phyloP scores from a whole-genome alignment of 176 grass and related monocot species.

The Ensete ventricosum region DNA sequence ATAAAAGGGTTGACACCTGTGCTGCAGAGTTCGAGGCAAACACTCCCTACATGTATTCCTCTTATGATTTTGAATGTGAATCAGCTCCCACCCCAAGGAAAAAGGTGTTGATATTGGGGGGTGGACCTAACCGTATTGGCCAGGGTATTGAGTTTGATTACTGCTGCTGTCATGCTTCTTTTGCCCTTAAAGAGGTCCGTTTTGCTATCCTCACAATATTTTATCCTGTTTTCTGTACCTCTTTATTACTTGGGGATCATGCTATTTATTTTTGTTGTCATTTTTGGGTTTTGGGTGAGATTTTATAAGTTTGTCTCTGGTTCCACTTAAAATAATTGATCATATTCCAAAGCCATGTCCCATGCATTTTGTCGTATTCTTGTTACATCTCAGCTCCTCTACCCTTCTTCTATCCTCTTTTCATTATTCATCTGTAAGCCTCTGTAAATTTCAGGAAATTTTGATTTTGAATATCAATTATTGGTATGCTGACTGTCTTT shows the following conservation, averaged over 20 bases:
- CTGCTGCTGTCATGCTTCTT: slow-evolving; percentile 98
- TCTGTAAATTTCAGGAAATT: not conserved
- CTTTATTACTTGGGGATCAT: not conserved
- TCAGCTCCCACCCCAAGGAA: slow-evolving; percentile 70
- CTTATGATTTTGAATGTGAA: slow-evolving; percentile 94
- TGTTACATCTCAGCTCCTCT: no score
- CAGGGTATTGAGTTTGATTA: slow-evolving; percentile 99
- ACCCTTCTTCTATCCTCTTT: no score
- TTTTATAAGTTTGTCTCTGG: no score
- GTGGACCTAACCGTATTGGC: slow-evolving; percentile 93
- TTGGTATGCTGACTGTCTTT: no score
- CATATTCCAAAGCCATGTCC: no score
- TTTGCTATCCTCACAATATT: slow-evolving; percentile 12
- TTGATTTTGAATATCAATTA: no score
- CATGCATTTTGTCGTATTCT: no score
- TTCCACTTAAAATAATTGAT: no score
- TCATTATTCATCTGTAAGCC: no score
- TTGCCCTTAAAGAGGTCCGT: slow-evolving; percentile 75
- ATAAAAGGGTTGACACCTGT: slow-evolving; percentile 97
- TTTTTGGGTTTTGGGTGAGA: no score
- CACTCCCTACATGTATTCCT: slow-evolving; percentile 98
- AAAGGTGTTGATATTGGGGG: slow-evolving; percentile 97
- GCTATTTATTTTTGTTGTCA: no score
- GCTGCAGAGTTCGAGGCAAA: slow-evolving; percentile 99
- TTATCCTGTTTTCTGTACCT: not conserved